Evolutionary conservation across 1,284 basidiomycete genomes (phyloP).

Genomic region (Fomitopsis schrenkii): DNA sequence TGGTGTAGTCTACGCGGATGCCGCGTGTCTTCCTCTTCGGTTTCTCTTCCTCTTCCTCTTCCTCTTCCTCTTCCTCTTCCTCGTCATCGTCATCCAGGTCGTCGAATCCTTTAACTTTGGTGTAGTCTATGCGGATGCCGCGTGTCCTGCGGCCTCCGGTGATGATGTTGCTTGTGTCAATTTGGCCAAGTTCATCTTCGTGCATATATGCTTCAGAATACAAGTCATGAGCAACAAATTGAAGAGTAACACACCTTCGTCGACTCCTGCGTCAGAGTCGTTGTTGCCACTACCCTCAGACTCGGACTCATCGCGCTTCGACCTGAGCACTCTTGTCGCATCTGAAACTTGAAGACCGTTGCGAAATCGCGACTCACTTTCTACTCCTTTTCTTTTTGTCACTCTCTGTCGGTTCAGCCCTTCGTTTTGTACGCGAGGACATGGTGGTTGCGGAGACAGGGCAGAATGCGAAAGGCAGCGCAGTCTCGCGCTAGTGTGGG

Average conservation of each 20-base stretch:
- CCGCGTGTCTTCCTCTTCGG: conserved; percentile 22
- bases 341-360: too few species aligned
- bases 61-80: conserved; percentile 20
- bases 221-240: not conserved
- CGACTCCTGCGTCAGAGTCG: conserved; percentile 25
- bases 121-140: conserved; percentile 32
- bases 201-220: not conserved
- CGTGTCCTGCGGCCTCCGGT: conserved; percentile 29
- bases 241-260: conserved; percentile 24
- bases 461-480: not conserved
- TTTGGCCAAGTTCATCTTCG: conserved; percentile 29
- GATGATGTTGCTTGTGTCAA: conserved; percentile 27
- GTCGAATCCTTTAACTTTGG: conserved; percentile 26
- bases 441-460: conserved; percentile 13
- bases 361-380: conserved; percentile 20
- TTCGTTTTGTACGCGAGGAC: conserved; percentile 28
- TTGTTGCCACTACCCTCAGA: conserved; percentile 25
- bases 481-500: not conserved
- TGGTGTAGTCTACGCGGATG: conserved; percentile 32
- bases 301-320: conserved; percentile 27
- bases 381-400: conserved; percentile 23
- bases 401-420: conserved; percentile 23
- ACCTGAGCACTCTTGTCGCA: conserved; percentile 14
- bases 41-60: conserved; percentile 24
- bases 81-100: conserved; percentile 26